Evolutionary conservation across 2,329 filamentous ascomycete species (phyloP).

Genomic region (Trichoderma aggressivum): DNA sequence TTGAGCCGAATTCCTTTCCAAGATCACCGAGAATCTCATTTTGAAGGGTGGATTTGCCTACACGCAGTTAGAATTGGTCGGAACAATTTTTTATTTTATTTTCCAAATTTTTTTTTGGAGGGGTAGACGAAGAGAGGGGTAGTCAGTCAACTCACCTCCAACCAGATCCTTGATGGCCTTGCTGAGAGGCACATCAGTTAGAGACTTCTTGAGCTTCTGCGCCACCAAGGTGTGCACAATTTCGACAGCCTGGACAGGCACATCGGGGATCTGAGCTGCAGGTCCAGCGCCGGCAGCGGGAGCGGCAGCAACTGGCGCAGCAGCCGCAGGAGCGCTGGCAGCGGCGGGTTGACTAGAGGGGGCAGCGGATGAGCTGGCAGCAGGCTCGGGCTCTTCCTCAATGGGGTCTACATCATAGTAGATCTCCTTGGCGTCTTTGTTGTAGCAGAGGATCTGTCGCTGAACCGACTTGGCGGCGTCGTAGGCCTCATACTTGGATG

Average conservation of each 20-base stretch:
- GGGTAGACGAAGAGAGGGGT: not conserved
- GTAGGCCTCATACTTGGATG: conserved; percentile 97
- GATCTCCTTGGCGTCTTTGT: conserved; percentile 98
- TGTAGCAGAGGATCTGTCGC: conserved; percentile 97
- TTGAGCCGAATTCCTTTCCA: conserved; percentile 97
- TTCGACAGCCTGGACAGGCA: conserved; percentile 82
- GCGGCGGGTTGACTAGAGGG: not conserved
- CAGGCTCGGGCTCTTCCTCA: conserved; percentile 77
- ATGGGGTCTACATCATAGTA: conserved; percentile 98
- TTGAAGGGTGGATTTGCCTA: conserved; percentile 96
- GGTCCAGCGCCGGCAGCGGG: conserved; percentile 75
- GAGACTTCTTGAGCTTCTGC: conserved; percentile 94
- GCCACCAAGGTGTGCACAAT: conserved; percentile 86
- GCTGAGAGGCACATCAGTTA: conserved; percentile 82
- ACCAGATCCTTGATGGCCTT: conserved; percentile 99
- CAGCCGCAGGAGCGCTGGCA: conserved; percentile 47
- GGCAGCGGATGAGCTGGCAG: conserved; percentile 29
- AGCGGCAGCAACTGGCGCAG: conserved; percentile 52
- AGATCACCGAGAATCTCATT: conserved; percentile 98
- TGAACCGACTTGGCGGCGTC: conserved; percentile 95
- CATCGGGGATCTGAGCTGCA: conserved; percentile 80
- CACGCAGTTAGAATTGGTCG: conserved; percentile 16
- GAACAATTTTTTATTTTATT: not conserved
- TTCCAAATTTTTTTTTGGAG: not conserved
- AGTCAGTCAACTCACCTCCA: conserved; percentile 64